Conservation (phyloP, 2,329 filamentous ascomycete species). For the Neonectria sp. region DNA sequence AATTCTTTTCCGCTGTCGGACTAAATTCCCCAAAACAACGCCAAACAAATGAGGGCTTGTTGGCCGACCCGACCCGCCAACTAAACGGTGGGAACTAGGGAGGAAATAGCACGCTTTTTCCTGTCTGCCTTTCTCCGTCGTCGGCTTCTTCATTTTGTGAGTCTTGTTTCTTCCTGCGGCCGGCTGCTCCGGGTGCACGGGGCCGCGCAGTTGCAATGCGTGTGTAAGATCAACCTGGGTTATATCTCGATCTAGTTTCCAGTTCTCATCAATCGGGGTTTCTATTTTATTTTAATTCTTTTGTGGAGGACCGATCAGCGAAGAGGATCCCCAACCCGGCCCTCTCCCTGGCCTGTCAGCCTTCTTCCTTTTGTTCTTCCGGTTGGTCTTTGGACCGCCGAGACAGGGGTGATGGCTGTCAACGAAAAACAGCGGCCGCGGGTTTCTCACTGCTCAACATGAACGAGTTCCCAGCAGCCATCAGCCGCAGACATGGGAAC, state of each 20-base stretch:
- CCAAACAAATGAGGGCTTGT: conserved; percentile 15
- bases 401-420: conserved; percentile 18
- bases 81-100: neutral
- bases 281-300: neutral
- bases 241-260: conserved; percentile 17
- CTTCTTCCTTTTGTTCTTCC: conserved; percentile 12
- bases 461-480: neutral
- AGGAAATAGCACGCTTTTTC: neutral
- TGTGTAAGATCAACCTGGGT: conserved; percentile 12
- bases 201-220: conserved; percentile 6
- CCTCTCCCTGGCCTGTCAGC: neutral
- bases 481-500: neutral
- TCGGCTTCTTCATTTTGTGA: neutral
- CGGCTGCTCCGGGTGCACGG: conserved; percentile 7
- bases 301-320: conserved; percentile 22
- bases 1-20: neutral
- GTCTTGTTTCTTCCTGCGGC: neutral
- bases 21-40: conserved; percentile 8
- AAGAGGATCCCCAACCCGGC: conserved; percentile 7
- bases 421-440: neutral
- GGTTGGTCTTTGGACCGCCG: neutral
- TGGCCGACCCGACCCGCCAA: conserved; percentile 1
- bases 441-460: neutral
- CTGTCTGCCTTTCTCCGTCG: neutral
- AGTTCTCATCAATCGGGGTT: neutral